Evolutionary conservation across 1,284 basidiomycete species (phyloP).

Genomic region (Xerocomus nothofagi): DNA sequence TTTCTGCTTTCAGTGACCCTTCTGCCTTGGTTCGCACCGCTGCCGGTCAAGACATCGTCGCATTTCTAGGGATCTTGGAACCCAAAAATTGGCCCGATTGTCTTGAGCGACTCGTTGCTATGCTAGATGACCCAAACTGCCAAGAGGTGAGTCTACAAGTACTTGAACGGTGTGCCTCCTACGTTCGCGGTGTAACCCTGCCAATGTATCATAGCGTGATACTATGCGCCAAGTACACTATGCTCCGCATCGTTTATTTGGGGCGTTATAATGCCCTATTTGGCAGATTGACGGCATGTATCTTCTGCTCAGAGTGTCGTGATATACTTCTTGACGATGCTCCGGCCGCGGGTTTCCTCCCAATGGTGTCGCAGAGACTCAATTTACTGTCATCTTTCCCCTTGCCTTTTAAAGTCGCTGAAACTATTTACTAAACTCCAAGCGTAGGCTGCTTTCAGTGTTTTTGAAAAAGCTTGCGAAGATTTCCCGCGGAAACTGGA

Average conservation of each 20-base stretch:
- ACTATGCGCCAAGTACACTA: not conserved
- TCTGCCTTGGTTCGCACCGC: constrained; percentile 88
- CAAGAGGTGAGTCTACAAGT: constrained; percentile 72
- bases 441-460: constrained; percentile 86
- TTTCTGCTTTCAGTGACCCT: constrained; percentile 78
- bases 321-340: constrained; percentile 2
- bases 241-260: constrained; percentile 14
- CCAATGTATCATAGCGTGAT: constrained; percentile 3
- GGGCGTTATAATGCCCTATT: not conserved
- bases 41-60: constrained; percentile 87
- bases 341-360: not conserved
- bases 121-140: constrained; percentile 73
- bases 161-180: not conserved
- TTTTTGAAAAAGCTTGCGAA: constrained; percentile 94
- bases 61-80: constrained; percentile 82
- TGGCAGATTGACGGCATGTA: constrained; percentile 6
- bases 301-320: constrained; percentile 7
- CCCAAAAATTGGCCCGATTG: constrained; percentile 93
- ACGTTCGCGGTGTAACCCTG: not conserved
- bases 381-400: constrained; percentile 10
- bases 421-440: constrained; percentile 23
- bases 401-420: constrained; percentile 2
- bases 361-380: constrained; percentile 3
- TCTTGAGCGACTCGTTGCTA: constrained; percentile 76
- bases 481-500: constrained; percentile 97